A percentile compares a stretch with the other conserved stretches of the same genome.
phyloP scores from a whole-genome alignment of 2,329 filamentous ascomycete species.

The Aspergillus sp. region DNA sequence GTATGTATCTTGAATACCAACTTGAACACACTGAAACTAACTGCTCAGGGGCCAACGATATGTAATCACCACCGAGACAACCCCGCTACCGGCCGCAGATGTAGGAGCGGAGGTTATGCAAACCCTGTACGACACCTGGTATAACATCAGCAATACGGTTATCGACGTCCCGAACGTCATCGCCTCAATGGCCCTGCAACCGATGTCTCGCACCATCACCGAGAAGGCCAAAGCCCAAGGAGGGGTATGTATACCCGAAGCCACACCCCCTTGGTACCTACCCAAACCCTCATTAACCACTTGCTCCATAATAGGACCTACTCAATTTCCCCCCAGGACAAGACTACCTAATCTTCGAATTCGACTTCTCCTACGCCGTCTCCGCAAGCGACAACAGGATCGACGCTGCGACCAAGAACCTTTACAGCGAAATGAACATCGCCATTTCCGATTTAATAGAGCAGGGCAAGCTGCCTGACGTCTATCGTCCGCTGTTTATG shows the following conservation, averaged over 20 bases:
- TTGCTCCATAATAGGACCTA: conserved; percentile 30
- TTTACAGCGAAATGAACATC: conserved; percentile 39
- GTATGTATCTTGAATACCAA: conserved; percentile 21
- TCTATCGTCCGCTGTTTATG: conserved; percentile 48
- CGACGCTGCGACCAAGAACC: conserved; percentile 39
- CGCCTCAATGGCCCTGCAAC: conserved; percentile 39
- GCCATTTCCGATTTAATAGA: conserved; percentile 35
- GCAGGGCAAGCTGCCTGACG: conserved; percentile 37
- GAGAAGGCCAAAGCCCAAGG: conserved; percentile 35
- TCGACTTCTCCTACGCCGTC: conserved; percentile 44
- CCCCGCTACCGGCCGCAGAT: conserved; percentile 34
- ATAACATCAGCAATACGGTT: conserved; percentile 29
- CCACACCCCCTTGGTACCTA: background rate
- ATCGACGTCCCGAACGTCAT: conserved; percentile 29
- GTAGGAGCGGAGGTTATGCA: conserved; percentile 32
- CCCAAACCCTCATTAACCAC: background rate
- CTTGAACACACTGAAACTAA: conserved; percentile 7
- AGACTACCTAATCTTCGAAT: conserved; percentile 48
- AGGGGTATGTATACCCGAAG: conserved; percentile 31
- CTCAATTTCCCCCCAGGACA: conserved; percentile 41
- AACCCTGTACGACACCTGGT: conserved; percentile 34
- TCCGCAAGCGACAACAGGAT: conserved; percentile 37
- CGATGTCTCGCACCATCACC: conserved; percentile 35
- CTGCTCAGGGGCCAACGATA: conserved; percentile 38
- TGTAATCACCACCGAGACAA: conserved; percentile 41